Evolutionary conservation across 768 basidiomycete genomes (phyloP).

Genomic region (Lactifluus echinatus): DNA sequence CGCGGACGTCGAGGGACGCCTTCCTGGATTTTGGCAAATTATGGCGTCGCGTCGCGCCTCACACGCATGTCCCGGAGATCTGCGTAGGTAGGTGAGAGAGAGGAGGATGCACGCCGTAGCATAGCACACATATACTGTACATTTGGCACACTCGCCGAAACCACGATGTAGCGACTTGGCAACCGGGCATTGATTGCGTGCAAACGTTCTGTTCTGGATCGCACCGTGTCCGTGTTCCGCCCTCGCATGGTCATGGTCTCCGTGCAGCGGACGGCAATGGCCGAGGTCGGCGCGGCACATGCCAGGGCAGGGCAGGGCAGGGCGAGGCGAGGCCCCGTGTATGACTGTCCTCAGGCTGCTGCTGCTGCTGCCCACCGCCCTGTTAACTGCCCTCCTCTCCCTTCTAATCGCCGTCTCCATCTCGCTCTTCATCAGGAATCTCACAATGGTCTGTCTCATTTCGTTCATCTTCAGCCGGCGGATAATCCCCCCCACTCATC

Average conservation of each 20-base stretch:
- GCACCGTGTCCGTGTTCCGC: too few species aligned
- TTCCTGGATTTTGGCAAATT: neutral
- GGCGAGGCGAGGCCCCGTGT: neutral
- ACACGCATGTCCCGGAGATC: neutral
- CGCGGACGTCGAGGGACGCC: neutral
- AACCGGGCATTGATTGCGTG: neutral
- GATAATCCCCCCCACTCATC: neutral
- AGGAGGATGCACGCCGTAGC: too few species aligned
- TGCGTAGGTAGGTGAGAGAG: neutral
- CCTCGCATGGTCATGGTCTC: too few species aligned
- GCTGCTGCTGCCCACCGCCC: neutral
- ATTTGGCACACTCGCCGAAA: too few species aligned
- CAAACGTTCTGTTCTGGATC: neutral
- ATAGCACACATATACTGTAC: too few species aligned
- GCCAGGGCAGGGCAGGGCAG: neutral
- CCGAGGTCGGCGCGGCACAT: conserved; percentile 1
- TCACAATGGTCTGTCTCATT: conserved; percentile 10
- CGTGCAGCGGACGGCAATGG: neutral
- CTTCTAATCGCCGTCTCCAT: conserved; percentile 2
- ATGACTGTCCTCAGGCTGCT: neutral
- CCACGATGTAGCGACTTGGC: neutral
- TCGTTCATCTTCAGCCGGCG: neutral
- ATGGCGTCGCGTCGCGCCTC: too few species aligned
- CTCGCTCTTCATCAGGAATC: conserved; percentile 1
- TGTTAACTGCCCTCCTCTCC: neutral